Base-by-base conservation (phyloP, 106 monocot genomes). In the Dendrobium catenatum region DNA sequence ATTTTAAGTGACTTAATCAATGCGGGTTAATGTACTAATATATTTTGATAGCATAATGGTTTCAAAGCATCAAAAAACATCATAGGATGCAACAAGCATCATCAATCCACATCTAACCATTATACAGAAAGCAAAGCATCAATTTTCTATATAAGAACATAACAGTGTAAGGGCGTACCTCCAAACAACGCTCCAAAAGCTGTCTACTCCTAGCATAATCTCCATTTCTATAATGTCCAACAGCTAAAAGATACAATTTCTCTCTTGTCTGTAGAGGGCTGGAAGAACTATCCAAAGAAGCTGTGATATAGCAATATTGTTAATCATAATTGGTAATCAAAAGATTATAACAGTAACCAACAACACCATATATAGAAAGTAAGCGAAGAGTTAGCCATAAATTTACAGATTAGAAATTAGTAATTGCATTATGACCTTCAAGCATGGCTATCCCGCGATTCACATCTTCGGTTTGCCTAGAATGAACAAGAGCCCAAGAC, bases 401-500 rank as follows among this genome's bases (percentile, higher is more conserved):
- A 40, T 11, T 13, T 24, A 77, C 29, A 55, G 33, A 54, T 55
- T 4, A 19, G 26, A 77, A 77, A 55, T 31, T 77, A 16, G 29
- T 77, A 29, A 54, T 41, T 56, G 37, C 59, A 61, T 68, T 64
- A 31, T 64, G 9, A 83, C 98, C 98, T 93, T 98, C 93, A 66
- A 98, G 92, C 98, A 98, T 98, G 58, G 77, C 94, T 46, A 98
- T 95, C 33, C 94, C 98, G 58, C 98, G 88, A 70, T 93, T 91
- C 77, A 98, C 98, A 87, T 98, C 98, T 76, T 94, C 98, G 26
- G 92, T 78, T 19, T 95, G 89, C 80, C 88, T 90, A 29, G 98
- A 95, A 81, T 98, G 98, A 73, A 98, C 98, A 80, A 98, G 98
- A 78, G 98, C 86, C 98, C 98, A 98, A 17, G 98, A 94, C 59